Evolutionary conservation across 306 rosid species (phyloP), one percentile per base, ranked within the genome.

Genomic region (Parietaria judaica): DNA sequence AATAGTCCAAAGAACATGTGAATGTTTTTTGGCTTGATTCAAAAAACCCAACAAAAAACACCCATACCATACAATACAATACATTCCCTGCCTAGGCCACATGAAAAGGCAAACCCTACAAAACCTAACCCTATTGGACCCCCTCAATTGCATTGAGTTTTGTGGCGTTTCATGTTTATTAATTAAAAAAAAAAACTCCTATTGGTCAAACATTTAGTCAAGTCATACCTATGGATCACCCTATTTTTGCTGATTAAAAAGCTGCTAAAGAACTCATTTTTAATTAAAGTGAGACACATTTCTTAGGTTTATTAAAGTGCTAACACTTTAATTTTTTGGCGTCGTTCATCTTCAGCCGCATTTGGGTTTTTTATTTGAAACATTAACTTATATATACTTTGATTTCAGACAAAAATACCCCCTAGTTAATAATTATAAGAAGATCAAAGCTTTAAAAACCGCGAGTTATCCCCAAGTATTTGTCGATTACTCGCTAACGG

Each of bases 61-160:
- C 56, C 61, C 68, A 69, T 70, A n/a, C n/a, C n/a, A n/a, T n/a
- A n/a, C n/a, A n/a, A n/a, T n/a, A n/a, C n/a, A n/a, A n/a, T n/a
- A 4, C 66, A 50, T 55, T 49, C 60, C 56, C 72, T 70, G 72
- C 64, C 66, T 36, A 35, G 52, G 52, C 48, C 79, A 70, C 79
- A 75, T 75, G 69, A 75, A 49, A 49, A 49, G 66, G 65, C 72
- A 65, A 36, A 54, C 66, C 80, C 76, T 56, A 70, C 80, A 70
- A 34, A 49, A 11, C 45, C 16, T 31, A 8, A 31, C 35, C 16
- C 59, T 2, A 34, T 54, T 60, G 60, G 71, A 34, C 56, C 51
- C 4, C 47, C 37, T n/a, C 9, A 10, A 7, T 41, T 23, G 39
- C 60, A 52, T 58, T 46, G 65, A 62, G 57, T 43, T 57, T 57